Percentiles rank a stretch among this genome's conserved stretches.
Evolutionary conservation across 768 basidiomycete genomes (phyloP).

Genomic region (Galerina sulciceps): DNA sequence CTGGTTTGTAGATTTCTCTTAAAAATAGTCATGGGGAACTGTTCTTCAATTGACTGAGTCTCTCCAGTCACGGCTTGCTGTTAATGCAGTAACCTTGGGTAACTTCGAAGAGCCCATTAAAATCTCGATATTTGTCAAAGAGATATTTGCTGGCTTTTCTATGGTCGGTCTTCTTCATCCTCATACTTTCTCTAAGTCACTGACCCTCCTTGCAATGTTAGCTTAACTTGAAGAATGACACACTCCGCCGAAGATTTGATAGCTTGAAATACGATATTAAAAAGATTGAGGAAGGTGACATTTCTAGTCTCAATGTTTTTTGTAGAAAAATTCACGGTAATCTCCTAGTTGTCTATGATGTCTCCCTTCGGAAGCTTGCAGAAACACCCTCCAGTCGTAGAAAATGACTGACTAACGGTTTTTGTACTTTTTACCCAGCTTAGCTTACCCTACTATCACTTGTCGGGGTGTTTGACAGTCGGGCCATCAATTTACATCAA

Average conservation of each 20-base stretch:
- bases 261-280: constrained; percentile 87
- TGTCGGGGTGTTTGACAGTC: too few species aligned
- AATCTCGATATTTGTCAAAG: constrained; percentile 81
- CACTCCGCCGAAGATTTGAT: constrained; percentile 75
- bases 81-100: constrained; percentile 83
- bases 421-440: too few species aligned
- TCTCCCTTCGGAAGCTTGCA: constrained; percentile 73
- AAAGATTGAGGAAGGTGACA: constrained; percentile 83
- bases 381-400: neutral
- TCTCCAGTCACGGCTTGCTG: constrained; percentile 74
- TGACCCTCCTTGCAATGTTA: constrained; percentile 24
- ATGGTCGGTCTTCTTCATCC: constrained; percentile 53
- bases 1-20: constrained; percentile 49
- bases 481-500: too few species aligned
- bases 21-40: neutral
- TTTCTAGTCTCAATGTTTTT: neutral
- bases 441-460: too few species aligned
- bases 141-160: constrained; percentile 82
- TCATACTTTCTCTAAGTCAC: neutral
- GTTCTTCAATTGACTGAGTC: neutral
- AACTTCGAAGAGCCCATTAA: constrained; percentile 79
- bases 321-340: neutral
- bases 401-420: too few species aligned
- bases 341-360: constrained; percentile 78
- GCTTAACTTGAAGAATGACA: constrained; percentile 85